Evolutionary conservation across 2,329 filamentous ascomycete species (phyloP), one percentile per base, ranked within the genome.

Genomic region (Pseudocercospora eumusae): DNA sequence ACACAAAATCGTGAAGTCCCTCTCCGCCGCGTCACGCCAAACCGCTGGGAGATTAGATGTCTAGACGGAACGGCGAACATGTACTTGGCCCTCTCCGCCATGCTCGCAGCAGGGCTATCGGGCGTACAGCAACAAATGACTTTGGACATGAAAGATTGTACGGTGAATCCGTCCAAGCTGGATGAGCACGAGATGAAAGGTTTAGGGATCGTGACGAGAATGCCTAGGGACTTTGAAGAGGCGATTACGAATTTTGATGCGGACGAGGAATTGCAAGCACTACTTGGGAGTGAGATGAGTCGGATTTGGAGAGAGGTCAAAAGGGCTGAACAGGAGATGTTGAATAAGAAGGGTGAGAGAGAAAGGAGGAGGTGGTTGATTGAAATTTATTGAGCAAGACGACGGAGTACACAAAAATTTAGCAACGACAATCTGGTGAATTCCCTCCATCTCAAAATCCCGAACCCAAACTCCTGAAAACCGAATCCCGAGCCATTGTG

Each of bases 51-150:
- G 75, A 69, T 96, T 21, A 88, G 91, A 71, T 86, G 84, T 59
- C 71, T 93, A n/a, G 91, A 96, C 70, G 91, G 91, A 0, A 76
- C 92, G 18, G 89, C 90, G 2, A 96, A 96, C 71, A 84, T 87
- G 58, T 96, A 95, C 71, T 75, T 96, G 1, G 88, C 84, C 0
- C 74, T 90, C 18, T 81, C 83, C 0, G 86, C 85, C 0, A 71
- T 92, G 0, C 70, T 92, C 0, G 81, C 80, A 0, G 84, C 84
- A 0, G 89, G 89, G 0, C 75, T 83, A 0, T 64, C 81, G 1
- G 89, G 89, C 0, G 67, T 91, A 2, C 66, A 71, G 1, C 74
- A 77, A 0, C 73, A 75, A 1, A 75, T 79, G 59, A 65, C 74
- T 53, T 73, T 88, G 53, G n/a, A 47, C 11, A 81, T 81, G 76